Evolutionary conservation across 345 rosid genomes (phyloP).

Genomic region (Gossypium herbaceum): DNA sequence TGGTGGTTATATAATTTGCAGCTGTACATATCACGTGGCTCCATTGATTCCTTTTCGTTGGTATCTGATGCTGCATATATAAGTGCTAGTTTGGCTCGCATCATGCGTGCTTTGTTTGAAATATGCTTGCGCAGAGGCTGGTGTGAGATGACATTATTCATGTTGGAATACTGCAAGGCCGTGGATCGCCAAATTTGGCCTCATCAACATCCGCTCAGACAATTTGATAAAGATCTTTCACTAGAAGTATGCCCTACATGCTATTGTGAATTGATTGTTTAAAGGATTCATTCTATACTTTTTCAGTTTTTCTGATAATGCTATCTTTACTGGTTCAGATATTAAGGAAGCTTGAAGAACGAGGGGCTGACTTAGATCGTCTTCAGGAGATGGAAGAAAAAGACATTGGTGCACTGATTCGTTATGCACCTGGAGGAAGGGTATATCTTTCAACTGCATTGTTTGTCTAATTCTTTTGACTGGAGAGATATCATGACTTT

Average conservation of each 20-base stretch:
- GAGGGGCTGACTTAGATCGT: slow-evolving; percentile 74
- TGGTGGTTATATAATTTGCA: slow-evolving; percentile 38
- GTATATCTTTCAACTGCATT: slow-evolving; percentile 30
- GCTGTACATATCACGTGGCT: slow-evolving; percentile 94
- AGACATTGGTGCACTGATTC: slow-evolving; percentile 88
- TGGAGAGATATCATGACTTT: background rate
- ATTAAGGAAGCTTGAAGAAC: slow-evolving; percentile 94
- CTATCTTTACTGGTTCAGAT: slow-evolving; percentile 40
- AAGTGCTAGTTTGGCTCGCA: slow-evolving; percentile 98
- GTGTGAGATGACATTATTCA: slow-evolving; percentile 86
- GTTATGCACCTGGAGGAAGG: slow-evolving; percentile 92
- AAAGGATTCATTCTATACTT: slow-evolving; percentile 12
- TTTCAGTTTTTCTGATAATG: slow-evolving; percentile 22
- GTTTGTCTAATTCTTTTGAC: slow-evolving; percentile 7
- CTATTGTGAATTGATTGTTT: slow-evolving; percentile 8
- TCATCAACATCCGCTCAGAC: slow-evolving; percentile 91
- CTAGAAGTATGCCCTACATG: slow-evolving; percentile 54
- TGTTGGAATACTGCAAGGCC: slow-evolving; percentile 97
- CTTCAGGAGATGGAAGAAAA: slow-evolving; percentile 91
- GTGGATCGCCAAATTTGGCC: slow-evolving; percentile 99
- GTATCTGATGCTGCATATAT: slow-evolving; percentile 95
- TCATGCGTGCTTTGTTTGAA: slow-evolving; percentile 92
- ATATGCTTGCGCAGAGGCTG: slow-evolving; percentile 88
- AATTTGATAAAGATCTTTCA: slow-evolving; percentile 81
- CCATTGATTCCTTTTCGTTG: slow-evolving; percentile 84